phyloP scores from a whole-genome alignment of 441 rosid species.

The Euphorbia celastroides region DNA sequence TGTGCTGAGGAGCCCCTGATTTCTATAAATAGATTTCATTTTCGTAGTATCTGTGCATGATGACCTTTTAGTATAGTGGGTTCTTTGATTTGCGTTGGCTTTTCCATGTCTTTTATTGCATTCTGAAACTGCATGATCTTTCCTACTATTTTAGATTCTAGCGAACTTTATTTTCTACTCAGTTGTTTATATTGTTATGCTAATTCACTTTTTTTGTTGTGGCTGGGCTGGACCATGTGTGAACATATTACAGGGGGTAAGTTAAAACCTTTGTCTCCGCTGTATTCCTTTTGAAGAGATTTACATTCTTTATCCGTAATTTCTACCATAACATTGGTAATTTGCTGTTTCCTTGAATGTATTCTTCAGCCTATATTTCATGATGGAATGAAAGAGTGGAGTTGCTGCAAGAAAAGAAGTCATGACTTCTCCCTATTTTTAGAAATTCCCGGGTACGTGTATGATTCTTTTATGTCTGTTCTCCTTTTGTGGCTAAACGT shows the following conservation, averaged over 20 bases:
- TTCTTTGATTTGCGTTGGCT: background rate
- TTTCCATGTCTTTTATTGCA: background rate
- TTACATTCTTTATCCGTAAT: constrained; percentile 3
- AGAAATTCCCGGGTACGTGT: constrained; percentile 80
- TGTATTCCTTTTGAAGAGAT: background rate
- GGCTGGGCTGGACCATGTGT: constrained; percentile 24
- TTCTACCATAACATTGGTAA: background rate
- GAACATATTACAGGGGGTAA: constrained; percentile 58
- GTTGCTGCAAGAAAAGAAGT: constrained; percentile 94
- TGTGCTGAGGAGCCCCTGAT: background rate
- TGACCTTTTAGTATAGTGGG: background rate
- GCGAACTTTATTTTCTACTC: background rate
- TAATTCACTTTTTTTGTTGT: constrained; percentile 25
- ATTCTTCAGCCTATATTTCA: constrained; percentile 71
- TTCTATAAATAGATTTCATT: background rate
- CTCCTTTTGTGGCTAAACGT: background rate
- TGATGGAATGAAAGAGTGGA: constrained; percentile 97
- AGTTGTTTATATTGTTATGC: background rate
- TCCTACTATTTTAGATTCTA: background rate
- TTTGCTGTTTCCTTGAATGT: constrained; percentile 12
- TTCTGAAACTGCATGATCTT: background rate
- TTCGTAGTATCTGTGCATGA: background rate
- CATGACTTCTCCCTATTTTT: constrained; percentile 81
- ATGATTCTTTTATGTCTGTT: background rate
- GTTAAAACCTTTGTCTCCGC: constrained; percentile 21